Evolutionary conservation across 352 stramenopile species (phyloP).

Genomic region (Globisporangium abappressorium): DNA sequence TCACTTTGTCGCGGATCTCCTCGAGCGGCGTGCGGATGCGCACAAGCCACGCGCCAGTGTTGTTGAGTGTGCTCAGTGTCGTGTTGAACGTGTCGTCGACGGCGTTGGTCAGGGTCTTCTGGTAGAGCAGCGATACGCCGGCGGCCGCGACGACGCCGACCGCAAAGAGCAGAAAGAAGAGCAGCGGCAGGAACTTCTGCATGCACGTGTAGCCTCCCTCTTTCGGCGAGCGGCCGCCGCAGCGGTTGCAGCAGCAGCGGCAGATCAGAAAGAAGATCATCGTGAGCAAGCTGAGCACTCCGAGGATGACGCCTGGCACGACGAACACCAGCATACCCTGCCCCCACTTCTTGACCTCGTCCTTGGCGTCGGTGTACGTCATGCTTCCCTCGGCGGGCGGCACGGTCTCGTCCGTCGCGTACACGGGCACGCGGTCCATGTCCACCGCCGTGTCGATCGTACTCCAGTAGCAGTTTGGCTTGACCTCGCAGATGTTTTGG

Average conservation of each 20-base stretch:
- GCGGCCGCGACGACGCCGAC: conserved; percentile 46
- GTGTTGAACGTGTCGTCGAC: conserved; percentile 47
- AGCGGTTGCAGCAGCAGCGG: conserved; percentile 76
- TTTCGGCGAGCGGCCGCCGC: conserved; percentile 45
- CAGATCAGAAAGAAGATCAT: conserved; percentile 75
- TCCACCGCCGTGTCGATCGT: conserved; percentile 29
- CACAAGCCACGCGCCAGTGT: conserved; percentile 39
- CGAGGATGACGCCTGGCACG: conserved; percentile 53
- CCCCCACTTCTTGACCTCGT: conserved; percentile 43
- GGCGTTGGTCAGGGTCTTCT: conserved; percentile 39
- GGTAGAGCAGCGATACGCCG: conserved; percentile 52
- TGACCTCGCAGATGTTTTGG: conserved; percentile 42
- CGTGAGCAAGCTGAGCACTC: conserved; percentile 55
- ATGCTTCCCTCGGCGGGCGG: conserved; percentile 8
- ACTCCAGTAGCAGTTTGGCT: conserved; percentile 66
- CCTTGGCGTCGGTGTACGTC: conserved; percentile 24
- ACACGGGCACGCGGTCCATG: conserved; percentile 29
- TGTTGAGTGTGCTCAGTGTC: conserved; percentile 32
- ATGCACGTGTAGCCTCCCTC: conserved; percentile 66
- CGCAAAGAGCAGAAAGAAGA: conserved; percentile 66
- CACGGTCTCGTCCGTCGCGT: conserved; percentile 11
- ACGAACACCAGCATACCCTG: conserved; percentile 53
- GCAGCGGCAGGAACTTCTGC: conserved; percentile 60
- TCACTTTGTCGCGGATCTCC: conserved; percentile 41
- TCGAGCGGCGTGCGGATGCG: conserved; percentile 39